A percentile compares a stretch with the other conserved stretches of the same genome.
Conservation (phyloP, 306 rosid species). For the Cucumis hystrix region DNA sequence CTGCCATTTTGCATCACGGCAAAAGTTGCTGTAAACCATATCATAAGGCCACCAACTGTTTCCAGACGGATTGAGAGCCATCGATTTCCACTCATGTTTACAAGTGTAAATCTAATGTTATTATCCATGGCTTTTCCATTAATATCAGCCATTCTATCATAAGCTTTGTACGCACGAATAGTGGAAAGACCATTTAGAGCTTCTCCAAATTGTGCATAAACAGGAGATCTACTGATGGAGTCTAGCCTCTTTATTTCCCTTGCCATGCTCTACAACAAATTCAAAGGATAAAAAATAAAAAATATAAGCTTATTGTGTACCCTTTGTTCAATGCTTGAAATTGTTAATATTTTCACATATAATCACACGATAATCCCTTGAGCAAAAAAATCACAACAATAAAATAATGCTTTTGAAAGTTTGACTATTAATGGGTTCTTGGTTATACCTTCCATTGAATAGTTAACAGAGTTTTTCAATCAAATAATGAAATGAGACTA, state of each 20-base stretch:
- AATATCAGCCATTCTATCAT: conserved; percentile 80
- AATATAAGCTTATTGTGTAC: not conserved
- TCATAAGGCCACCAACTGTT: conserved; percentile 33
- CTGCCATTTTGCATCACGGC: conserved; percentile 39
- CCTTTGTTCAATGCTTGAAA: not conserved
- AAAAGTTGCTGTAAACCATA: conserved; percentile 39
- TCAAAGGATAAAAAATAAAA: not conserved
- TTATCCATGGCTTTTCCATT: conserved; percentile 40
- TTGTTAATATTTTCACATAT: not conserved
- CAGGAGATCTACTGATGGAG: conserved; percentile 86
- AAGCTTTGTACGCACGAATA: conserved; percentile 85
- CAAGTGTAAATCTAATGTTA: conserved; percentile 27
- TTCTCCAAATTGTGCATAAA: conserved; percentile 94
- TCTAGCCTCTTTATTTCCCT: conserved; percentile 91
- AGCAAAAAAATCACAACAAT: not conserved
- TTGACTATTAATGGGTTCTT: not conserved
- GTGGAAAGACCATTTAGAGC: conserved; percentile 80
- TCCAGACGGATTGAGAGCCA: conserved; percentile 39
- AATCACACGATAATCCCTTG: not conserved
- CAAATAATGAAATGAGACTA: no score
- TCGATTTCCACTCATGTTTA: conserved; percentile 33
- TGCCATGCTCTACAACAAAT: conserved; percentile 54
- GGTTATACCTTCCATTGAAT: not conserved
- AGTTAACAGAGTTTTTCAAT: no score
- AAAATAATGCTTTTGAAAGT: not conserved